phyloP scores from a whole-genome alignment of 495 filamentous ascomycete genomes.

The Penicillium dipodomyicola region DNA sequence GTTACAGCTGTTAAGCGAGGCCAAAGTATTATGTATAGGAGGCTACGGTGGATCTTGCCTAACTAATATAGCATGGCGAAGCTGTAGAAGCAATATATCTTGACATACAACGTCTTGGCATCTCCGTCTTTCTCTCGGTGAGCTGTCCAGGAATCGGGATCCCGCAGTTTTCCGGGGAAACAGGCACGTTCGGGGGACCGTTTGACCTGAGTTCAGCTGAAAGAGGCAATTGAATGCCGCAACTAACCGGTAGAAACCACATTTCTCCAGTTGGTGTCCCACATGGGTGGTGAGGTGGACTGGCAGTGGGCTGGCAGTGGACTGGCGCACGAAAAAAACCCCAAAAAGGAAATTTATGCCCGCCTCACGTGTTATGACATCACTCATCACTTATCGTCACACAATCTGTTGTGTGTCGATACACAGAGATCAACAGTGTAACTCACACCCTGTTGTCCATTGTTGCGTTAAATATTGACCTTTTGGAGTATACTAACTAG shows the following conservation, averaged over 20 bases:
- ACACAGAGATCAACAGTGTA: not conserved
- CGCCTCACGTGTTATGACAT: not conserved
- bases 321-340: not conserved
- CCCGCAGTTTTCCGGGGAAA: conserved; percentile 20
- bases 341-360: not conserved
- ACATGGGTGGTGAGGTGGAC: not conserved
- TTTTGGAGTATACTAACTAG: not conserved
- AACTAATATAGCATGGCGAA: not conserved
- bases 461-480: not conserved
- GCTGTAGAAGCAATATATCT: not conserved
- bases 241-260: not conserved
- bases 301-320: too few species aligned
- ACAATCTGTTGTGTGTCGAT: not conserved
- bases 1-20: conserved; percentile 6
- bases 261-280: not conserved
- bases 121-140: conserved; percentile 24
- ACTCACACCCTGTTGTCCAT: not conserved
- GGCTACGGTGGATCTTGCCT: not conserved
- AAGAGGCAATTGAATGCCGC: conserved; percentile 1
- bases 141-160: conserved; percentile 30
- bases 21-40: not conserved
- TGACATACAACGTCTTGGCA: conserved; percentile 8
- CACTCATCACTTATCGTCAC: not conserved
- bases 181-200: not conserved
- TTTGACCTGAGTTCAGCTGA: not conserved